Evolutionary conservation across 768 basidiomycete genomes (phyloP).

Genomic region (Leccinum variicolor): DNA sequence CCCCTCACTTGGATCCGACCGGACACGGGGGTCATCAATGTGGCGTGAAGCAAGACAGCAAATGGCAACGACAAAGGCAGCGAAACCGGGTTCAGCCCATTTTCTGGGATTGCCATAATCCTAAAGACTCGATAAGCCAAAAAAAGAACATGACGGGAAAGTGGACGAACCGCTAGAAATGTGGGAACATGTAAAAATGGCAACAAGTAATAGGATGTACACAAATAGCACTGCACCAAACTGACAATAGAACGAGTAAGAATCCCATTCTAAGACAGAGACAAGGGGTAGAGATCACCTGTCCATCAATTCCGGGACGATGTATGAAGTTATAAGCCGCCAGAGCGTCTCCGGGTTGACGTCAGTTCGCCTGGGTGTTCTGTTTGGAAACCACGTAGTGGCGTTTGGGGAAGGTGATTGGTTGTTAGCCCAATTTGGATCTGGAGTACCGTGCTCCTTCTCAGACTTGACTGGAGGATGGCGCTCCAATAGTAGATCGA

Average conservation of each 20-base stretch:
- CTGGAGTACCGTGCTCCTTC: slow-evolving; percentile 26
- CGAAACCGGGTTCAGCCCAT: slow-evolving; percentile 95
- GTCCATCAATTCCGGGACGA: slow-evolving; percentile 91
- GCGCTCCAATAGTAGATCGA: slow-evolving; percentile 78
- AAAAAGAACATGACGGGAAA: slow-evolving; percentile 6
- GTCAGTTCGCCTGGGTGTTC: slow-evolving; percentile 68
- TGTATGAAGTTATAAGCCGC: slow-evolving; percentile 82
- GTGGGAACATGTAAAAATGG: slow-evolving; percentile 92
- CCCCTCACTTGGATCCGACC: slow-evolving; percentile 76
- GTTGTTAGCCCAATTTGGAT: slow-evolving; percentile 29
- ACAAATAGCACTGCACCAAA: slow-evolving; percentile 80
- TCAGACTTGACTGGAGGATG: slow-evolving; percentile 43
- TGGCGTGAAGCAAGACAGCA: slow-evolving; percentile 91
- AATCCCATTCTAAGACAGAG: slow-evolving; percentile 5
- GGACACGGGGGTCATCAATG: slow-evolving; percentile 87
- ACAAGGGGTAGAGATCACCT: slow-evolving; percentile 49
- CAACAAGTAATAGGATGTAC: slow-evolving; percentile 90
- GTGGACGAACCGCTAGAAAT: slow-evolving; percentile 63
- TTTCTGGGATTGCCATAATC: slow-evolving; percentile 93
- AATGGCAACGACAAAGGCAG: slow-evolving; percentile 88
- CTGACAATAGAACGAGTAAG: slow-evolving; percentile 34
- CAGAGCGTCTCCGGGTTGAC: slow-evolving; percentile 85
- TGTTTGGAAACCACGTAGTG: slow-evolving; percentile 79
- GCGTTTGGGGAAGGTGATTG: slow-evolving; percentile 34
- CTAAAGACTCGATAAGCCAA: slow-evolving; percentile 35